A percentile compares a stretch with the other conserved stretches of the same genome.
phyloP scores from a whole-genome alignment of 2,329 filamentous ascomycete genomes.

The Lasiodiplodia hormozganensis region DNA sequence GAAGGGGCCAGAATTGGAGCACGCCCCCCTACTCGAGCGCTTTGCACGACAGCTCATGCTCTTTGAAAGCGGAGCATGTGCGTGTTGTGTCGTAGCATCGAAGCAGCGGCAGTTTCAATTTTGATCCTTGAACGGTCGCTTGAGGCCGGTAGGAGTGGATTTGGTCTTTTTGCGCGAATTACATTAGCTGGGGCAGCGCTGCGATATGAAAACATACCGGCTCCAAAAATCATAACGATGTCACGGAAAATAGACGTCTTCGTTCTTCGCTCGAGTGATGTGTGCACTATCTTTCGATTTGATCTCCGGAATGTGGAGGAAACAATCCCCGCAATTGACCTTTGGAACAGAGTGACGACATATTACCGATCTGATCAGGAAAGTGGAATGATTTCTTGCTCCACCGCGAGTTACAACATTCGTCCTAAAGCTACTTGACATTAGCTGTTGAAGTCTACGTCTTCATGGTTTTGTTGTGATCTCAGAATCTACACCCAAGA shows the following conservation, averaged over 20 bases:
- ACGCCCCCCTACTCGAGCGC: constrained; percentile 21
- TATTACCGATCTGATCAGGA: background rate
- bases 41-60: constrained; percentile 3
- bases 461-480: background rate
- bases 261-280: constrained; percentile 10
- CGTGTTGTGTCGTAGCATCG: constrained; percentile 10
- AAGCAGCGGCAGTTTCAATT: constrained; percentile 22
- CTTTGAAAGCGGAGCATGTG: constrained; percentile 18
- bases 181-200: constrained; percentile 27
- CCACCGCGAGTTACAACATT: background rate
- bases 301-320: constrained; percentile 4
- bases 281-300: background rate
- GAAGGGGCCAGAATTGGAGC: constrained; percentile 5
- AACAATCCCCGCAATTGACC: constrained; percentile 36
- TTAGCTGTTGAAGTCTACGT: background rate
- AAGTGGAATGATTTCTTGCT: background rate
- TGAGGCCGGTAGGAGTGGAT: constrained; percentile 11
- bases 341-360: constrained; percentile 59
- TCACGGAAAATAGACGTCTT: constrained; percentile 29
- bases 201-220: constrained; percentile 29
- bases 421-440: background rate
- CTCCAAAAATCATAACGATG: constrained; percentile 30
- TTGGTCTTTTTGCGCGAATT: constrained; percentile 27
- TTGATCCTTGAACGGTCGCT: constrained; percentile 27
- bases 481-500: too few species aligned